Conservation (phyloP, 2,329 filamentous ascomycete genomes). For the Teratosphaeriaceae sp. region DNA sequence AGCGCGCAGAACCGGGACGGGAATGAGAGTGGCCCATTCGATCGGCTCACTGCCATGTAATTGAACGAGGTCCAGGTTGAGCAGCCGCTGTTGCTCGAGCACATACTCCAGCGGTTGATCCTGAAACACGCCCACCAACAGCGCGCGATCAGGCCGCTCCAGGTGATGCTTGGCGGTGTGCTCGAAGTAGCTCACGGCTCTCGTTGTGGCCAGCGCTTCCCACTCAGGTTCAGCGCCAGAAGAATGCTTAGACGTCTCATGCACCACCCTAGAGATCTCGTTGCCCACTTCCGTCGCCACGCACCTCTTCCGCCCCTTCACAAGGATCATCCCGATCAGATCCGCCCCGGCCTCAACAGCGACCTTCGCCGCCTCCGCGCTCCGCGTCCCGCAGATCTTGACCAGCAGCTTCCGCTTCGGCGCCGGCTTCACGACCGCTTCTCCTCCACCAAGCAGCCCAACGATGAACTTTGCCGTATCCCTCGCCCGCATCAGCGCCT, state of each 20-base stretch:
- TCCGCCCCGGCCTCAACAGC: constrained; percentile 86
- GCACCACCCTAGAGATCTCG: constrained; percentile 73
- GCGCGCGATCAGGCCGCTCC: constrained; percentile 53
- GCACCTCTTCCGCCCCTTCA: constrained; percentile 70
- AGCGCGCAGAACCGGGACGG: constrained; percentile 81
- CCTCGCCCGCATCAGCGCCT: constrained; percentile 88
- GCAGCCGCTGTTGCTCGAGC: constrained; percentile 66
- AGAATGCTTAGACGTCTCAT: constrained; percentile 42
- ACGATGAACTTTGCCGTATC: constrained; percentile 78
- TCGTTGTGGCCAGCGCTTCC: too few relatives aligned
- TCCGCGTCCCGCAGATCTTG: constrained; percentile 93
- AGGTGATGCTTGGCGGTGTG: constrained; percentile 43
- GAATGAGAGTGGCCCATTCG: constrained; percentile 85
- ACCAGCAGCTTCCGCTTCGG: constrained; percentile 53
- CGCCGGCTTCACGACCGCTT: constrained; percentile 20
- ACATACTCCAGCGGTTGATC: constrained; percentile 83
- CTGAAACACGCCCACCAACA: constrained; percentile 89
- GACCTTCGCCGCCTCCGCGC: constrained; percentile 67
- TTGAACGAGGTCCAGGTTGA: constrained; percentile 82
- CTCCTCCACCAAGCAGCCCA: constrained; percentile 62
- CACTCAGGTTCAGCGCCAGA: too few relatives aligned
- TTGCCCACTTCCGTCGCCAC: constrained; percentile 72
- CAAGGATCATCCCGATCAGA: constrained; percentile 87
- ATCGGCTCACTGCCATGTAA: constrained; percentile 87
- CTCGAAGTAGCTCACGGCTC: constrained; percentile 65